These are phyloP conservation scores for Thymus quinquecostatus DNA, from an alignment of 257 asterid species.

Conservation along the genomic window DNA sequence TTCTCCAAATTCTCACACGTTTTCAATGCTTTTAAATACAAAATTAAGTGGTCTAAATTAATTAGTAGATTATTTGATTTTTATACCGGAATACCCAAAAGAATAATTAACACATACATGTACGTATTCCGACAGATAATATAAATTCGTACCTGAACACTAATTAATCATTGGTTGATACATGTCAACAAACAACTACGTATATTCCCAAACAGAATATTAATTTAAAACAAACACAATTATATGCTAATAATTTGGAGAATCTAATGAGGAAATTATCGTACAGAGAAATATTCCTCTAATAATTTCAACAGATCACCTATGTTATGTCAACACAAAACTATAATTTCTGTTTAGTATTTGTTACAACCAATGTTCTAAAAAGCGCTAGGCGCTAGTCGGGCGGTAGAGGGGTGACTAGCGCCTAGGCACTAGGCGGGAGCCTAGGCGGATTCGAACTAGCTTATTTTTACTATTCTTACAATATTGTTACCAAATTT, in stretches of 20 bases:
- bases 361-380: no score
- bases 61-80: background rate
- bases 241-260: background rate
- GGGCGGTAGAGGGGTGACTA: no score
- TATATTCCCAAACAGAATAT: background rate
- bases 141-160: background rate
- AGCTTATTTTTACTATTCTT: no score
- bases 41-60: background rate
- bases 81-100: background rate
- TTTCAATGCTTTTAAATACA: background rate
- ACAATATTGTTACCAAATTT: no score
- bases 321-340: no score
- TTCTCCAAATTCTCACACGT: slow-evolving; percentile 24
- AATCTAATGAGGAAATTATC: background rate
- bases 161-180: background rate
- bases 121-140: background rate
- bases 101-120: background rate
- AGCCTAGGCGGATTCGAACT: no score
- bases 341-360: no score
- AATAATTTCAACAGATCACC: no score
- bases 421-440: no score
- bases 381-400: no score
- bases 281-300: background rate
- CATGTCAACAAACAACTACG: background rate
- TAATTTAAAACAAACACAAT: background rate